These are phyloP conservation scores for Grosmannia penicillata DNA, from an alignment of 2,329 filamentous ascomycete genomes.

Conservation along the genomic window DNA sequence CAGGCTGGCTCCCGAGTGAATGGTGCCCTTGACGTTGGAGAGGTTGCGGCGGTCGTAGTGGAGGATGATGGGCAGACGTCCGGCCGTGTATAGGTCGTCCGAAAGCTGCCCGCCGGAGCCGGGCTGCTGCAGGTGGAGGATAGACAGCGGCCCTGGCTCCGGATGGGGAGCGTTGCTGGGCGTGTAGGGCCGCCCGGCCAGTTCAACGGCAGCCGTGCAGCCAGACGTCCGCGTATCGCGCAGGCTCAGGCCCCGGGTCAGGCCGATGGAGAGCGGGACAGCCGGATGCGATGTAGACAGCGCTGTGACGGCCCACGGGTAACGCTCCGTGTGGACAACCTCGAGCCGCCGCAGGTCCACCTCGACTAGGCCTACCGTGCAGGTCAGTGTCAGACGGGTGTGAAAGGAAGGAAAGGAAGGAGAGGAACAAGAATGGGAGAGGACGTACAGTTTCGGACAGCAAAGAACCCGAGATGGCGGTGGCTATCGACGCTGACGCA, in stretches of 20 bases:
- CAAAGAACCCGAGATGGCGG: constrained; percentile 59
- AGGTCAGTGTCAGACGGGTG: neutral
- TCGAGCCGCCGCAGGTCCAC: constrained; percentile 64
- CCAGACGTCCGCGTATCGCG: constrained; percentile 65
- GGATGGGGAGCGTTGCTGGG: constrained; percentile 62
- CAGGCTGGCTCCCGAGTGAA: constrained; percentile 71
- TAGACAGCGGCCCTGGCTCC: constrained; percentile 68
- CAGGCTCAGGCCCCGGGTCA: constrained; percentile 65
- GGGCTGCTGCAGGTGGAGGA: constrained; percentile 57
- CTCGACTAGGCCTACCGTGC: constrained; percentile 55
- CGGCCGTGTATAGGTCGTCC: constrained; percentile 74
- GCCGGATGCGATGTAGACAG: constrained; percentile 54
- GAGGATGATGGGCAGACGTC: constrained; percentile 75
- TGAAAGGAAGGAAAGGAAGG: neutral
- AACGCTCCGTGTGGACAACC: constrained; percentile 53
- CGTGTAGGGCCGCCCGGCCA: too few species aligned
- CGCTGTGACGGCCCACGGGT: constrained; percentile 71
- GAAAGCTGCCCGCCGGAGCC: constrained; percentile 38
- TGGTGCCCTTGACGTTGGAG: constrained; percentile 58
- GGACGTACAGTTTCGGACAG: constrained; percentile 51
- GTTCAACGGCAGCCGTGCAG: too few species aligned
- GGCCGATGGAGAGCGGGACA: constrained; percentile 70
- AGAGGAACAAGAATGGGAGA: neutral
- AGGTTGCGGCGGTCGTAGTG: constrained; percentile 84
- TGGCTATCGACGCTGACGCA: constrained; percentile 66